Percentiles rank a stretch among this genome's conserved stretches.
phyloP scores from a whole-genome alignment of 73 alveolate genomes.

The Paramecium tetraurelia region DNA sequence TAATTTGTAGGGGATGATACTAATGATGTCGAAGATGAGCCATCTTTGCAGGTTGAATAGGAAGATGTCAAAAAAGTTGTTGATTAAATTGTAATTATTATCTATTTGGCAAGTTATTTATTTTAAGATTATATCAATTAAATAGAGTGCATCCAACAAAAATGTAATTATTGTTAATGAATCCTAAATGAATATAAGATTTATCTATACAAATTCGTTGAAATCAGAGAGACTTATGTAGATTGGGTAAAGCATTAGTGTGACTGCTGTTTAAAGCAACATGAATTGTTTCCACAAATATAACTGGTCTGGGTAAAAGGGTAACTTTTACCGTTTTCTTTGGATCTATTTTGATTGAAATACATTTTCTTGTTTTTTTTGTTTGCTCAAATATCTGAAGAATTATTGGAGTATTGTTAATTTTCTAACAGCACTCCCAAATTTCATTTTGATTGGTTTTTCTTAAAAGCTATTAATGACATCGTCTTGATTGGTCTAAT shows the following conservation, averaged over 20 bases:
- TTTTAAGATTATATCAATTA: not conserved
- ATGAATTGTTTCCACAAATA: not conserved
- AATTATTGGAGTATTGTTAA: not conserved
- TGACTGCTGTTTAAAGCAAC: not conserved
- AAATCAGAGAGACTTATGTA: not conserved
- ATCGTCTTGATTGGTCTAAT: not conserved
- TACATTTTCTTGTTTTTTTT: not conserved
- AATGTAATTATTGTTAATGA: not conserved
- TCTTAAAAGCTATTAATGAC: not conserved
- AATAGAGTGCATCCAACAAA: not conserved
- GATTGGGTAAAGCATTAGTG: not conserved
- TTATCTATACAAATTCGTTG: not conserved
- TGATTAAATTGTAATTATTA: not conserved
- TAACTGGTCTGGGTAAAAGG: not conserved
- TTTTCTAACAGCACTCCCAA: not conserved
- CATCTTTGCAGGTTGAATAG: conserved; percentile 32
- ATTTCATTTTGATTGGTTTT: not conserved
- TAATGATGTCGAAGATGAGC: not conserved
- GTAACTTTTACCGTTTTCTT: not conserved
- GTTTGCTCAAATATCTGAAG: not conserved
- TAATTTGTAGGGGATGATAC: conserved; percentile 37
- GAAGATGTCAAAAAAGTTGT: not conserved
- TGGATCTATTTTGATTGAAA: not conserved
- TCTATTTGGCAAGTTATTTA: conserved; percentile 21
- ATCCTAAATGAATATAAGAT: not conserved